These are phyloP conservation scores for Globisporangium uncinulatum DNA, from an alignment of 352 stramenopile genomes.

Conservation along the genomic window DNA sequence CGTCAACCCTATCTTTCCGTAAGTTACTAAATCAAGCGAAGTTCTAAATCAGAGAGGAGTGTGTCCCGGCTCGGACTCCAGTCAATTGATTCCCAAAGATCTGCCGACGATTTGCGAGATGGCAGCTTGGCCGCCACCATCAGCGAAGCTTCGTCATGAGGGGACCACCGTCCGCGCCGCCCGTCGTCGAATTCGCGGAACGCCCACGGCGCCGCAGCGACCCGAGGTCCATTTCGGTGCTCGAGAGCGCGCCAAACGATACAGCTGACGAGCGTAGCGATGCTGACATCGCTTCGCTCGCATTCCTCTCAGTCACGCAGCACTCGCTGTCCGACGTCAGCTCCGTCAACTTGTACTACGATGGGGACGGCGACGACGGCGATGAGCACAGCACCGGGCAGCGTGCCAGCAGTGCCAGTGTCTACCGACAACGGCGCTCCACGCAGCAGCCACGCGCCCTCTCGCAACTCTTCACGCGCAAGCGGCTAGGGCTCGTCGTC, in stretches of 20 bases:
- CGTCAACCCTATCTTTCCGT: too few species aligned
- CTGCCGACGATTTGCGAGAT: too few species aligned
- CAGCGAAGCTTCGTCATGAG: too few species aligned
- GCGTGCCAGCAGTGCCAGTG: constrained; percentile 5
- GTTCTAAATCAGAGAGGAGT: too few species aligned
- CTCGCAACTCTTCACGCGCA: constrained; percentile 25
- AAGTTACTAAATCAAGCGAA: too few species aligned
- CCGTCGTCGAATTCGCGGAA: too few species aligned
- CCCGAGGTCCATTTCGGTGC: constrained; percentile 19
- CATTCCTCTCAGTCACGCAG: constrained; percentile 15
- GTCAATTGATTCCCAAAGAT: too few species aligned
- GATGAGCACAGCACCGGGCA: background rate
- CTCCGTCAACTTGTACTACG: constrained; percentile 14
- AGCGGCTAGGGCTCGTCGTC: constrained; percentile 37
- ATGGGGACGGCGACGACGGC: background rate
- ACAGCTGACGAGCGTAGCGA: constrained; percentile 14
- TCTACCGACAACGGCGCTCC: background rate
- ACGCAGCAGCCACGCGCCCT: background rate
- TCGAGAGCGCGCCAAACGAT: constrained; percentile 18
- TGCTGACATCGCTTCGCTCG: constrained; percentile 17
- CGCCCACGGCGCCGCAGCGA: background rate
- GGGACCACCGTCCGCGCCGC: too few species aligned
- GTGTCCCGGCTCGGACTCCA: too few species aligned
- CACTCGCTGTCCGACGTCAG: constrained; percentile 10
- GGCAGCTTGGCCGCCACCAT: too few species aligned